Conservation (phyloP, 108 stramenopile genomes). For the Pseudonitzschia multiseries region DNA sequence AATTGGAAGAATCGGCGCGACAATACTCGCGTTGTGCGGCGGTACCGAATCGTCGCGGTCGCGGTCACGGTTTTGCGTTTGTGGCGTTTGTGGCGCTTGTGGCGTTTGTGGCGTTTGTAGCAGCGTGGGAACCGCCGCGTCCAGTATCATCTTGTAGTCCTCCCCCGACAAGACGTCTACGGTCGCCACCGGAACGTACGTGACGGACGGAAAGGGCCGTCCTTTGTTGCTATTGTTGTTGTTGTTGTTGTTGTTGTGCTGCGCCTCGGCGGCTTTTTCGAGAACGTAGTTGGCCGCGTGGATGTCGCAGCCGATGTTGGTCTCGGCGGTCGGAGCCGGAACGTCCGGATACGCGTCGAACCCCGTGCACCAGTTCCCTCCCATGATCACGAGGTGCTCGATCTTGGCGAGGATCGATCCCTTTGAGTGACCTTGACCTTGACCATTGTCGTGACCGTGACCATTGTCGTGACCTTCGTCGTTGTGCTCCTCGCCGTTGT, state of each 20-base stretch:
- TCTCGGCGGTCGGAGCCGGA: constrained; percentile 26
- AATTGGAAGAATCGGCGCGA: too few relatives aligned
- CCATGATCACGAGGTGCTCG: constrained; percentile 33
- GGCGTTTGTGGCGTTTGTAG: too few relatives aligned
- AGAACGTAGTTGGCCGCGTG: constrained; percentile 24
- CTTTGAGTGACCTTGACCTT: too few relatives aligned
- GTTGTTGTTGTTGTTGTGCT: constrained; percentile 1
- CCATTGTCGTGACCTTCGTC: too few relatives aligned
- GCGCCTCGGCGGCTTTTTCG: background rate
- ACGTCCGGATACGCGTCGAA: constrained; percentile 34
- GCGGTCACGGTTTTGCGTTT: too few relatives aligned
- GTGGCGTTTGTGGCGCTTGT: too few relatives aligned
- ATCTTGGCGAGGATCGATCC: constrained; percentile 15
- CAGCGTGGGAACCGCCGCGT: too few relatives aligned
- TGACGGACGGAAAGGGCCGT: background rate
- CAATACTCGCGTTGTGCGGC: too few relatives aligned
- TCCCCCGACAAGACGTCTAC: constrained; percentile 26
- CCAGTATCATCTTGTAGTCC: constrained; percentile 19
- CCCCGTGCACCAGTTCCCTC: constrained; percentile 35
- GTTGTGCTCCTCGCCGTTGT: constrained; percentile 28
- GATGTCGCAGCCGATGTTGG: constrained; percentile 32
- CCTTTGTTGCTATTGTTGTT: background rate
- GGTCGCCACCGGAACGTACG: constrained; percentile 25
- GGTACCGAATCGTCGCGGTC: too few relatives aligned
- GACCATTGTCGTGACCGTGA: too few relatives aligned